Base-by-base conservation (phyloP, 345 rosid species). In the Ricinus communis region DNA sequence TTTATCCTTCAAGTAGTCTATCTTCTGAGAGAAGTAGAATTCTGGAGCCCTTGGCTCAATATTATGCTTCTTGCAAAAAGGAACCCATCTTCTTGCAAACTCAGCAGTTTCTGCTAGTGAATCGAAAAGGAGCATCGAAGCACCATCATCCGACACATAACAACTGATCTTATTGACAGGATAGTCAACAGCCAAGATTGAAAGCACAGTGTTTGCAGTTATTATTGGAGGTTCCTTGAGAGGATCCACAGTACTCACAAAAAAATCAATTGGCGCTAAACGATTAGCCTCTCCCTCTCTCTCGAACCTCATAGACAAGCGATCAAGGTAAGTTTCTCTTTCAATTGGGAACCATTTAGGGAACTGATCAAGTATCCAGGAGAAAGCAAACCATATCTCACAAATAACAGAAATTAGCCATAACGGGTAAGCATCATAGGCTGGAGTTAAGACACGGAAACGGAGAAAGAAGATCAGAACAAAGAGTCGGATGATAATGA, bases 351-450 rank as follows among this genome's bases (percentile, higher is more conserved):
- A 79, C 99, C 99, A 95, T 86, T 95, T 95, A 5, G 97, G 97
- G 77, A 95, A 95, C 87, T 95, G 99, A 22, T 95, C 97, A 1
- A 95, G 97, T 15, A 95, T 95, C 99, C 99, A 95, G 41, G 97
- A 95, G 55, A 91, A 75, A 0, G 93, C 99, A 60, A 91, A 95
- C 99, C 99, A 95, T 19, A 90, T 84, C 80, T 95, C 97, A 40
- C 97, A 95, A 60, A 91, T 90, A 47, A 94, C 97, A 45, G 99
- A 94, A 73, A 87, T 87, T 41, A 92, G 88, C 99, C 99, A 94
- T 28, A 94, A 78, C 11, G 99, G 93, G 74, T 65, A 91, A 28
- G 99, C 99, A 69, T 95, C 99, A 3, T 66, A 65, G 11, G 97
- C 97, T 51, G 99, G 99, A 68, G 97, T 95, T 74, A 88, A 58